Evolutionary conservation across 208 protist genomes (phyloP), one percentile per base, ranked within the genome.

Genomic region (Trichomonas tenax): DNA sequence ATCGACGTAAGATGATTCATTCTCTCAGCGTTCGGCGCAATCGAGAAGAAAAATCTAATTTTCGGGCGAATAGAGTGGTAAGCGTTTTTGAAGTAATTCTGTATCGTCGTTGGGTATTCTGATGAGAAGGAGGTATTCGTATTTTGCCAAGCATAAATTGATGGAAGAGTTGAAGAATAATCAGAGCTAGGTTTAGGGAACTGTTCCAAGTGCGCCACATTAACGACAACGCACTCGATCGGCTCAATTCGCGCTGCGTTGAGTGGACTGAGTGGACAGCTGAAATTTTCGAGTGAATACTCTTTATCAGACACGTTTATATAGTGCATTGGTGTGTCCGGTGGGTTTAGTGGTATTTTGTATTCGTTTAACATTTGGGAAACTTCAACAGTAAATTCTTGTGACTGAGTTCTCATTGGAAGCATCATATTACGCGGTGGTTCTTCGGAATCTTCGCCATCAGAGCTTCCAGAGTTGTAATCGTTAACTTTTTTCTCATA

Each of bases 351-450:
- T 6, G 44, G 86, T 36, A 93, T 93, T 51, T 14, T 26, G 44
- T 93, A 41, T 10, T 51, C n/a, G 3, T 51, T 48, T 34, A 93
- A 51, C 86, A 93, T 93, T 15, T 11, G 0, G 14, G 86, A 23
- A 58, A 93, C 15, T 48, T 93, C 86, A 36, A 51, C 44, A 34
- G 86, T 93, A 38, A 93, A 93, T 93, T 93, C 86, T 93, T 93
- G 86, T 34, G 86, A 93, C 38, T 51, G 40, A 41, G 44, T 93
- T 38, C 44, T 34, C n/a, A 23, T 93, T 8, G 44, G 36, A 93
- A 38, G 34, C 40, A n/a, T 48, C 4, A 93, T 15, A 34, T 51
- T 51, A 58, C 86, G 14, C 0, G 23, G 44, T 14, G 0, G 14
- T 58, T 51, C 86, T 3, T 48, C 44, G 1, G 17, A 9, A 15